These are phyloP conservation scores for Skeletonema costatum DNA, from an alignment of 108 stramenopile species.

Conservation along the genomic window DNA sequence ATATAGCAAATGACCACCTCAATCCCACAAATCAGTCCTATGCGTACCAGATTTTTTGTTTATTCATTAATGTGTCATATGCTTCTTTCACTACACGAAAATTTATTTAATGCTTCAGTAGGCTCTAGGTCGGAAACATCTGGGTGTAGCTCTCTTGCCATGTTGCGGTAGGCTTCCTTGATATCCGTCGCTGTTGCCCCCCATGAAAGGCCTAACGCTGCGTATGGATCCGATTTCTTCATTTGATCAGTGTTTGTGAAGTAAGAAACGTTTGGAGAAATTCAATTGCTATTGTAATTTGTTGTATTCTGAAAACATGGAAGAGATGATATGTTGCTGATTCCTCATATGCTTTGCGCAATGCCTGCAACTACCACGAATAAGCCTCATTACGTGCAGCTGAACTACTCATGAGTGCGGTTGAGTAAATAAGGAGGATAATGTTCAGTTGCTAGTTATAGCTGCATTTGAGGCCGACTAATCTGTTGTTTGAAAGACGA, in stretches of 20 bases:
- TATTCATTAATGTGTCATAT: constrained; percentile 66
- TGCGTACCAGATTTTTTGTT: constrained; percentile 16
- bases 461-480: too few relatives aligned
- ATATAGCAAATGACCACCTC: constrained; percentile 79
- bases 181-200: constrained; percentile 78
- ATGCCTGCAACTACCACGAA: not conserved
- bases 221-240: constrained; percentile 78
- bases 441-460: too few relatives aligned
- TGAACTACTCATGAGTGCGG: not conserved
- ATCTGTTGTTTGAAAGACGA: too few relatives aligned
- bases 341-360: not conserved
- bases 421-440: not conserved
- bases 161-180: constrained; percentile 61
- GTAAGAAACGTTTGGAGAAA: constrained; percentile 38
- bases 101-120: constrained; percentile 54
- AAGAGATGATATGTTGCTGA: not conserved
- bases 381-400: not conserved
- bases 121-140: constrained; percentile 64
- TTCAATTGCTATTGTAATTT: not conserved
- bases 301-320: not conserved
- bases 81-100: constrained; percentile 72
- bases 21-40: constrained; percentile 44
- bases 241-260: constrained; percentile 77
- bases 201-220: constrained; percentile 72
- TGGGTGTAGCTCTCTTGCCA: constrained; percentile 72